Conservation (phyloP, 345 rosid species). For the Acer campestre region DNA sequence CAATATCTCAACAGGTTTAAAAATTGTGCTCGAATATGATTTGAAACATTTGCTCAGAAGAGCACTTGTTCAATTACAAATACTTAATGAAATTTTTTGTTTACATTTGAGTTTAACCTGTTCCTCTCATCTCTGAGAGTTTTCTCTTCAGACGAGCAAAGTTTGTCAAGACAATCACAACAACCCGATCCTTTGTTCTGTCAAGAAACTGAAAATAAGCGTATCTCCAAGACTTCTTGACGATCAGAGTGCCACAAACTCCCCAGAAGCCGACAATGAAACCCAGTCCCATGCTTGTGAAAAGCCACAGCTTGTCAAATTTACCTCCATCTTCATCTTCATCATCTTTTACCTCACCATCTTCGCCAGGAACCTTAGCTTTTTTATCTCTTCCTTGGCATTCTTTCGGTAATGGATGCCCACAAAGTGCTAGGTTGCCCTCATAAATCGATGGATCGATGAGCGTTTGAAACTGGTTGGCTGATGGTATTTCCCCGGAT, state of each 20-base stretch:
- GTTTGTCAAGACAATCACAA: background rate
- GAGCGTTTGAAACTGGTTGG: slow-evolving; percentile 21
- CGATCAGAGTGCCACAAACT: slow-evolving; percentile 19
- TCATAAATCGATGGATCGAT: slow-evolving; percentile 21
- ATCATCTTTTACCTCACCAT: background rate
- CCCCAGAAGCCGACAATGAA: slow-evolving; percentile 17
- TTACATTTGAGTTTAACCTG: background rate
- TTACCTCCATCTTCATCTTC: background rate
- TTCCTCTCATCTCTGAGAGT: background rate
- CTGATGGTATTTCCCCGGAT: slow-evolving; percentile 28
- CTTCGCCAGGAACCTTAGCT: background rate
- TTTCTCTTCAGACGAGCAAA: background rate
- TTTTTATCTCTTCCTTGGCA: background rate
- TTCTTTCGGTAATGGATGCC: slow-evolving; percentile 9
- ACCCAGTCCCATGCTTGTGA: slow-evolving; percentile 9
- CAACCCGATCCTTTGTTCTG: background rate
- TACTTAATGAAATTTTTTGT: no score
- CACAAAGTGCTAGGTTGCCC: slow-evolving; percentile 31
- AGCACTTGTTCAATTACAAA: no score
- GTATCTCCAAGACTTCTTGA: slow-evolving; percentile 24
- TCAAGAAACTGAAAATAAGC: slow-evolving; percentile 22
- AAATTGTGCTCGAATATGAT: no score
- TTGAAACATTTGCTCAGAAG: background rate
- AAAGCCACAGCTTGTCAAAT: slow-evolving; percentile 2
- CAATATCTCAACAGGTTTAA: no score